A percentile compares a stretch with the other conserved stretches of the same genome.
These are phyloP conservation scores for Mucor circinelloides DNA, from an alignment of 371 early-diverging fungal genomes.

Conservation along the genomic window DNA sequence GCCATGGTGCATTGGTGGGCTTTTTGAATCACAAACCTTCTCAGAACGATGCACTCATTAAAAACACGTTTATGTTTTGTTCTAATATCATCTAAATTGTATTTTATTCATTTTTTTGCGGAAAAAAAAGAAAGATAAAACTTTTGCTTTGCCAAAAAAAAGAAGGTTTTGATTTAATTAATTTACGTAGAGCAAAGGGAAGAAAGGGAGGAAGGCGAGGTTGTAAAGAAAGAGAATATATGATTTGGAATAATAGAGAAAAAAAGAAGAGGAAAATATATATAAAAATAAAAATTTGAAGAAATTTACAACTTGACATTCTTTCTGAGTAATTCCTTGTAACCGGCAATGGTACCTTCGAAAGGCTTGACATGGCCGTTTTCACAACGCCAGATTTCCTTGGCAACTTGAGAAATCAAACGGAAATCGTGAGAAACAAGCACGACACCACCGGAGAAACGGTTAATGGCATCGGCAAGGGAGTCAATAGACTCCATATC, in stretches of 20 bases:
- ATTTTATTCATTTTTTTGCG: neutral
- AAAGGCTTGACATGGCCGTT: constrained; percentile 75
- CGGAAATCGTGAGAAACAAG: constrained; percentile 99
- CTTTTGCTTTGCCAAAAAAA: neutral
- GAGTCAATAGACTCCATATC: constrained; percentile 98
- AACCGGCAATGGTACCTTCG: constrained; percentile 83
- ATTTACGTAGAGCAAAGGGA: neutral
- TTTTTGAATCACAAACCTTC: neutral
- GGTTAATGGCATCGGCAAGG: constrained; percentile 94
- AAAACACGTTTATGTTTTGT: neutral
- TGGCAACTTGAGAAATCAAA: constrained; percentile 93
- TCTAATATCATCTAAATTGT: constrained; percentile 6
- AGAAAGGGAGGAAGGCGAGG: neutral
- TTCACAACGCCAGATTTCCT: constrained; percentile 97
- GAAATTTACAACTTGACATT: constrained; percentile 66
- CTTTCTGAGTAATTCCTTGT: constrained; percentile 87
- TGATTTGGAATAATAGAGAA: neutral
- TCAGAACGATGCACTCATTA: neutral
- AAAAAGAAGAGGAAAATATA: neutral
- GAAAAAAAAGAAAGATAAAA: neutral
- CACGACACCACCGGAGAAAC: constrained; percentile 96
- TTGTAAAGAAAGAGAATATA: neutral
- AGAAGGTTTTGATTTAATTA: constrained; percentile 1
- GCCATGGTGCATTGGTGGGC: neutral
- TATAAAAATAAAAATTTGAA: constrained; percentile 1